Conservation (phyloP, 768 basidiomycete species). For the Auricularia auricula-judae region DNA sequence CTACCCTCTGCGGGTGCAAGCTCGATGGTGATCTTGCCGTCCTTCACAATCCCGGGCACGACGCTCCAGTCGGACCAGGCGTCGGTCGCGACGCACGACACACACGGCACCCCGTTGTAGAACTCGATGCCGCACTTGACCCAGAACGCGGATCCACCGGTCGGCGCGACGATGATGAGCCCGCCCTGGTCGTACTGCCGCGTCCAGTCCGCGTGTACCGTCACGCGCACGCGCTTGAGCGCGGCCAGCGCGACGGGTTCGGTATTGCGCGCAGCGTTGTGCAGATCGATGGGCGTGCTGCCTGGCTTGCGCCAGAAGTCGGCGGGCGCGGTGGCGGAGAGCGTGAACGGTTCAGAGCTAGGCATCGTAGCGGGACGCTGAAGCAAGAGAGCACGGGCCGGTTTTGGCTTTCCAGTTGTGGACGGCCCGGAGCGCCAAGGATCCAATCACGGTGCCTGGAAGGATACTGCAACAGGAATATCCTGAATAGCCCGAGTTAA, state of each 20-base stretch:
- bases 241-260: constrained; percentile 4
- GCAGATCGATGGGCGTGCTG: constrained; percentile 5
- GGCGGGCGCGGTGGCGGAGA: constrained; percentile 7
- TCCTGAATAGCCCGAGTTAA: no score
- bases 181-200: constrained; percentile 21
- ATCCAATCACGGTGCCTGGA: not conserved
- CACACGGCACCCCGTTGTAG: constrained; percentile 13
- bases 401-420: not conserved
- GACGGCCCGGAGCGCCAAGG: no score
- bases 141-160: constrained; percentile 10
- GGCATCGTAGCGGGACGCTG: no score
- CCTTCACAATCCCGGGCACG: constrained; percentile 9
- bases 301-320: constrained; percentile 22
- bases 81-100: constrained; percentile 17
- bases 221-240: constrained; percentile 16
- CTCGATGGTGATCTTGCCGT: constrained; percentile 3
- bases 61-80: constrained; percentile 19
- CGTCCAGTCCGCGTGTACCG: constrained; percentile 17
- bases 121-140: constrained; percentile 21
- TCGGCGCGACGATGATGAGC: constrained; percentile 13
- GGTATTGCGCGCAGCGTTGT: constrained; percentile 13
- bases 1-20: constrained; percentile 3
- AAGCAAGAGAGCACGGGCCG: not conserved
- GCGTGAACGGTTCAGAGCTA: not conserved
- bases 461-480: not conserved